Evolutionary conservation across 768 basidiomycete genomes (phyloP), one percentile per base, ranked within the genome.

Genomic region (Hemileccinum impolitum): DNA sequence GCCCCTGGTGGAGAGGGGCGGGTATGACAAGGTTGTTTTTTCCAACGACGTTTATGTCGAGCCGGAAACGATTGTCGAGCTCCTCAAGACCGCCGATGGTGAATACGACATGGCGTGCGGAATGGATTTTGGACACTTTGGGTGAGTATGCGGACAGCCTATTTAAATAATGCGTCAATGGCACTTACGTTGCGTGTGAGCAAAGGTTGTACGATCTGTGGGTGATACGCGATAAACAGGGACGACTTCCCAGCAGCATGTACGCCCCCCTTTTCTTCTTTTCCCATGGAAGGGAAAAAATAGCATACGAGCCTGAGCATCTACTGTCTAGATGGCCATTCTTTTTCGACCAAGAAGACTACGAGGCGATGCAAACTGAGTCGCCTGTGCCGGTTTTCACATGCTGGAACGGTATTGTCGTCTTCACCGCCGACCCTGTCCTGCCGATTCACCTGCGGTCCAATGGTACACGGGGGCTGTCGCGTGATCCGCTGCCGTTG

Each of bases 321-420:
- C 8, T 1, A 0, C 17, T 6, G 11, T 9, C 21, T 30, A 61
- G 60, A 50, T 61, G 75, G 74, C 75, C 75, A 0, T 75, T 72
- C 50, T 70, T 75, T 51, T 63, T 75, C 35, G 72, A 76, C 38
- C 54, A 63, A 7, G 67, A 64, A 10, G 69, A 58, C 43, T 62
- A 65, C 51, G 55, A 62, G 36, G 69, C 70, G 3, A 65, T 75
- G 56, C 59, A 65, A 43, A 53, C 45, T 11, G 74, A 70, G 31
- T 65, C 69, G 13, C 72, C 75, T 11, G 74, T 66, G 2, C 73
- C 75, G 10, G 74, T 75, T 6, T 72, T 74, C 48, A 51, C 71
- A 0, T 76, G 75, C 58, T 76, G 75, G 75, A 76, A 76, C 43
- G 75, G 75, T 28, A 72, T 75, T 53, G 64, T 65, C 41, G 69